A percentile compares a stretch with the other conserved stretches of the same genome.
Evolutionary conservation across 192 early-diverging fungal genomes (phyloP).

Genomic region (Backusella macrospora): DNA sequence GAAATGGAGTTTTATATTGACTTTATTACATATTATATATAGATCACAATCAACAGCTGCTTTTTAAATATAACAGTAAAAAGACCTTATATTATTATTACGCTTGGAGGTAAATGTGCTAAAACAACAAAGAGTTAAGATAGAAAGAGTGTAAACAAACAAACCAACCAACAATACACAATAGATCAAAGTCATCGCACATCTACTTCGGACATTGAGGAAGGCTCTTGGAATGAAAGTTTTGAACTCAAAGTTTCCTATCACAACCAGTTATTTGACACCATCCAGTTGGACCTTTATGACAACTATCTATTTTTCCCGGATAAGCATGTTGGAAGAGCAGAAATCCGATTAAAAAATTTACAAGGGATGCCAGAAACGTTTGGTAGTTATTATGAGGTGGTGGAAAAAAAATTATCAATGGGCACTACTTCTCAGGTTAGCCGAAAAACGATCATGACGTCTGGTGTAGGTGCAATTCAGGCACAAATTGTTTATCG

Average conservation of each 20-base stretch:
- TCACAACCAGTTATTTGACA: slow-evolving; percentile 79
- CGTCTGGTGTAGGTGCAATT: slow-evolving; percentile 69
- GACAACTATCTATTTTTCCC: slow-evolving; percentile 61
- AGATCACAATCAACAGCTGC: slow-evolving; percentile 12
- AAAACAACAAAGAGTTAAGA: neutral
- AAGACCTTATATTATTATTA: slow-evolving; percentile 13
- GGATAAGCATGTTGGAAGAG: slow-evolving; percentile 68
- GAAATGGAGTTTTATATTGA: neutral
- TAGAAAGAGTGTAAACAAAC: neutral
- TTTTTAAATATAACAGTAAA: slow-evolving; percentile 17
- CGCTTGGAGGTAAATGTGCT: slow-evolving; percentile 7
- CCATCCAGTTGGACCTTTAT: slow-evolving; percentile 70
- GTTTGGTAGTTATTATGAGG: slow-evolving; percentile 76
- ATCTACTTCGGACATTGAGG: slow-evolving; percentile 58
- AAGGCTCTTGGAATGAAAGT: slow-evolving; percentile 74
- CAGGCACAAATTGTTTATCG: slow-evolving; percentile 72
- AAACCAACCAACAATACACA: neutral
- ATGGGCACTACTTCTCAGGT: slow-evolving; percentile 63
- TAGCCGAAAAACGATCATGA: slow-evolving; percentile 24
- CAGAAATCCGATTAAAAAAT: slow-evolving; percentile 65
- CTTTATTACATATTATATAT: neutral
- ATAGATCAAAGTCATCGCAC: slow-evolving; percentile 70
- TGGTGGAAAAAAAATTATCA: slow-evolving; percentile 72
- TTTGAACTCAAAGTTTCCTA: slow-evolving; percentile 72
- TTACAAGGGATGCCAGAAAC: slow-evolving; percentile 71